Base-by-base conservation (phyloP, 192 early-diverging fungal species). In the Chytriomyces sp. region DNA sequence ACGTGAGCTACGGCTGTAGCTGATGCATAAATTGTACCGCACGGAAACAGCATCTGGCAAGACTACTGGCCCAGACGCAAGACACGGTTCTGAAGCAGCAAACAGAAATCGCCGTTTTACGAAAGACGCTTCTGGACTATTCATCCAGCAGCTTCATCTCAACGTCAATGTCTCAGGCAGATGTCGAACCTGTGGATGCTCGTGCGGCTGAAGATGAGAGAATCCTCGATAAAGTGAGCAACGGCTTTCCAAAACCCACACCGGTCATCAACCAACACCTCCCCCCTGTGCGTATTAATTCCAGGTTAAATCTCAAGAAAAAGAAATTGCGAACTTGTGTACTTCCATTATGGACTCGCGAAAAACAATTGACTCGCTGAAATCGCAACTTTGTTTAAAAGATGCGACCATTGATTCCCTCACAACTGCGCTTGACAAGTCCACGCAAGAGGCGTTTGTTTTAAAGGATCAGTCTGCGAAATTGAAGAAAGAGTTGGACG, bases 61-160 rank as follows among this genome's bases (percentile, higher is more conserved):
- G 48, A 24, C 48, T 76, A 1, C 74, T 76, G 10, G 20, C 49
- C 49, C 16, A 76, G 23, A 43, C 74, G 13, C 74, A 76, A 64
- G 46, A 67, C 13, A 76, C 48, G 2, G 49, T 53, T 5, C 11
- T 7, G 48, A 47, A 7, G 26, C 74, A 76, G 64, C 13, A 43
- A 10, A 65, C 6, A 6, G 74, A 76, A 57, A 67, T 76, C 20
- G 64, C n/a, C 11, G 74, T 76, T 0, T 64, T 76, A 9, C 65
- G 60, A 28, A 13, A 50, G 26, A 64, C 74, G 28, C 64, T 76
- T 24, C 26, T 67, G 11, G 63, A 67, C 13, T 49, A 61, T n/a
- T 71, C 69, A 18, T 24, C 64, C 57, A 18, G 2, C 16, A 23
- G 16, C 57, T 18, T 60, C 57, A 23, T 60, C 57, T 18, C 13